These are phyloP conservation scores for Millerago galiae DNA, from an alignment of 805 yeast species.

Conservation along the genomic window DNA sequence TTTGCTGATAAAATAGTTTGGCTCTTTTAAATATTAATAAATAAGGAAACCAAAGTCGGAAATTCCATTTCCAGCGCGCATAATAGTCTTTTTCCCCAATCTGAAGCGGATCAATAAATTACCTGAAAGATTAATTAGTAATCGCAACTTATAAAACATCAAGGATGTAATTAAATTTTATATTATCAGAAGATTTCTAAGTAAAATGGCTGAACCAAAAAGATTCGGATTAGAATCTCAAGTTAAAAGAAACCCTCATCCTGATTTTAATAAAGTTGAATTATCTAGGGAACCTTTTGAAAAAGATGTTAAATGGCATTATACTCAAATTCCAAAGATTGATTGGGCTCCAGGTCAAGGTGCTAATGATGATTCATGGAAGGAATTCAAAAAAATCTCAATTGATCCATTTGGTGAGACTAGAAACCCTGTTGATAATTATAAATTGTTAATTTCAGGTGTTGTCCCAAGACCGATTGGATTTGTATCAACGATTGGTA, in stretches of 20 bases:
- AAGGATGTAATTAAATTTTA: no score
- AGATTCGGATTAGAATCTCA: background rate
- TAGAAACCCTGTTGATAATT: slow-evolving; percentile 28
- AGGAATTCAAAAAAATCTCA: slow-evolving; percentile 32
- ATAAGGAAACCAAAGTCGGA: no score
- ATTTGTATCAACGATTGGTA: slow-evolving; percentile 41
- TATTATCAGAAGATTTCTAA: no score
- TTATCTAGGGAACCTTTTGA: slow-evolving; percentile 19
- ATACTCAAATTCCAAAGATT: slow-evolving; percentile 18
- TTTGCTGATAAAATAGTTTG: no score
- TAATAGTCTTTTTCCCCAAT: no score
- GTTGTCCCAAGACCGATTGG: slow-evolving; percentile 59
- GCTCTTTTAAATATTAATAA: no score
- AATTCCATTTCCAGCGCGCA: no score
- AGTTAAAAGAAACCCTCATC: slow-evolving; percentile 10
- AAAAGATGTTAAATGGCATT: slow-evolving; percentile 9
- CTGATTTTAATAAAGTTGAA: slow-evolving; percentile 27
- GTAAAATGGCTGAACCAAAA: background rate
- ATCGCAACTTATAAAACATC: no score
- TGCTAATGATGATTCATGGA: slow-evolving; percentile 25
- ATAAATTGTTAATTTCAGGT: slow-evolving; percentile 44
- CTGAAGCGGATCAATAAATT: no score
- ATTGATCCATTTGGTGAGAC: slow-evolving; percentile 37
- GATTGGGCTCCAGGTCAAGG: slow-evolving; percentile 31
- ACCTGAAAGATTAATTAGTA: no score